These are phyloP conservation scores for Sporobolomyces phaffii DNA, from an alignment of 768 basidiomycete species.

Conservation along the genomic window DNA sequence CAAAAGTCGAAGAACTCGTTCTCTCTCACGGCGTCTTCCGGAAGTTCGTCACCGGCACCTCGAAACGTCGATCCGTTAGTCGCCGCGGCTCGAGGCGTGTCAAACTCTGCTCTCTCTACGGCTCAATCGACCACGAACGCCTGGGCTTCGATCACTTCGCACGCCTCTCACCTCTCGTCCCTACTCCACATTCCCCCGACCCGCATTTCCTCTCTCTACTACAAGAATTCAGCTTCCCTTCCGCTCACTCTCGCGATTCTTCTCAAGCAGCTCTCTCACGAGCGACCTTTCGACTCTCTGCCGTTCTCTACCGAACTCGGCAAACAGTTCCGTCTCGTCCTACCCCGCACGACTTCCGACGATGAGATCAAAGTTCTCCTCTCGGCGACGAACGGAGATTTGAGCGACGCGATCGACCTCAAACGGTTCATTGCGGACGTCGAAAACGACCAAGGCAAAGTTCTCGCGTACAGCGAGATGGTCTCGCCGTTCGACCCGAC, in stretches of 20 bases:
- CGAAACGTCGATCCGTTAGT: background rate
- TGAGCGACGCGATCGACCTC: slow-evolving; percentile 40
- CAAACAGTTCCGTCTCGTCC: slow-evolving; percentile 7
- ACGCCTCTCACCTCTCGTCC: slow-evolving; percentile 23
- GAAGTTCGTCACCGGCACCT: background rate
- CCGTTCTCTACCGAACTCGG: slow-evolving; percentile 1
- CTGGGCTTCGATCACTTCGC: slow-evolving; percentile 28
- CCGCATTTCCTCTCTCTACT: slow-evolving; percentile 19
- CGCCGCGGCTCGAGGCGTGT: background rate
- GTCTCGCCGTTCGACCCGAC: background rate
- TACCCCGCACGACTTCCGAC: background rate
- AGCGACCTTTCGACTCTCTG: slow-evolving; percentile 22
- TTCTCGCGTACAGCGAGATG: slow-evolving; percentile 23
- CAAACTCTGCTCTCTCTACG: background rate
- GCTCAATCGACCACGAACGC: slow-evolving; percentile 22
- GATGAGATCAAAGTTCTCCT: slow-evolving; percentile 31
- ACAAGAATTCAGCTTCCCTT: slow-evolving; percentile 15
- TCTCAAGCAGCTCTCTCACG: slow-evolving; percentile 15
- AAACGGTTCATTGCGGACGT: slow-evolving; percentile 26
- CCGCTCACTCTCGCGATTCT: slow-evolving; percentile 21
- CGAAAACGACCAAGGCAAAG: slow-evolving; percentile 13
- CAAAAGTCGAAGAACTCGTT: slow-evolving; percentile 19
- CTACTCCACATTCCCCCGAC: slow-evolving; percentile 16
- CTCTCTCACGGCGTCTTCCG: slow-evolving; percentile 29
- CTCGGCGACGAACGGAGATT: slow-evolving; percentile 36